These are phyloP conservation scores for Carpinus viminea DNA, from an alignment of 306 rosid species.

Conservation along the genomic window DNA sequence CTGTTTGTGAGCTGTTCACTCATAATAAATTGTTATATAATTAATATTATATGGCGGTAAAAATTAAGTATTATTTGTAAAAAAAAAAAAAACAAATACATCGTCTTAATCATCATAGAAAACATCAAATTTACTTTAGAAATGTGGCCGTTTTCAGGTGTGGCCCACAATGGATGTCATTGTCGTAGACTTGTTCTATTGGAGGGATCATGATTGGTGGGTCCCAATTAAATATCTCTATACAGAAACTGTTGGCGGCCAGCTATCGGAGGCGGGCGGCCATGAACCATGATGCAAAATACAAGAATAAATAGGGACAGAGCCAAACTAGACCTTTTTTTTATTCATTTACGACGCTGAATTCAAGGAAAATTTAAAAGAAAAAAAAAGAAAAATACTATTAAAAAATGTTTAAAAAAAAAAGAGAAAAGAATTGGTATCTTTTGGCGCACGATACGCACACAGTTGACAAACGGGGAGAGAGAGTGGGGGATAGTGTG, in stretches of 20 bases:
- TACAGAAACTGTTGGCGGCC: not conserved
- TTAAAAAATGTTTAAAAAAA: not conserved
- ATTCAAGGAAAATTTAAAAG: not conserved
- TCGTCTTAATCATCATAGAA: not conserved
- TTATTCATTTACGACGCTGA: constrained; percentile 22
- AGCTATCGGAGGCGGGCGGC: constrained; percentile 7
- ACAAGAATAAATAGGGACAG: constrained; percentile 19
- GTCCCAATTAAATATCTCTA: constrained; percentile 1
- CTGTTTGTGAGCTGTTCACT: not conserved
- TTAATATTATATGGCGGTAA: not conserved
- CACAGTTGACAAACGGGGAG: not conserved
- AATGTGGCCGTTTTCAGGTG: not conserved
- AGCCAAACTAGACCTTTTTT: constrained; percentile 3
- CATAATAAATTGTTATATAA: not conserved
- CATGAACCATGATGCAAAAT: constrained; percentile 23
- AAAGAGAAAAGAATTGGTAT: constrained; percentile 8
- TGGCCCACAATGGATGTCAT: not conserved
- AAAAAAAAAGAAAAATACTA: not conserved
- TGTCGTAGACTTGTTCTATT: not conserved
- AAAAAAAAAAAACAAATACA: not conserved
- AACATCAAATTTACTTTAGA: not conserved
- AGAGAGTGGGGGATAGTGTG: not conserved
- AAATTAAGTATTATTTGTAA: not conserved
- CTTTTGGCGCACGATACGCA: constrained; percentile 29
- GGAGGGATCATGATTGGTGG: not conserved